phyloP scores from a whole-genome alignment of 371 early-diverging fungal species.

The Zancudomyces culisetae region DNA sequence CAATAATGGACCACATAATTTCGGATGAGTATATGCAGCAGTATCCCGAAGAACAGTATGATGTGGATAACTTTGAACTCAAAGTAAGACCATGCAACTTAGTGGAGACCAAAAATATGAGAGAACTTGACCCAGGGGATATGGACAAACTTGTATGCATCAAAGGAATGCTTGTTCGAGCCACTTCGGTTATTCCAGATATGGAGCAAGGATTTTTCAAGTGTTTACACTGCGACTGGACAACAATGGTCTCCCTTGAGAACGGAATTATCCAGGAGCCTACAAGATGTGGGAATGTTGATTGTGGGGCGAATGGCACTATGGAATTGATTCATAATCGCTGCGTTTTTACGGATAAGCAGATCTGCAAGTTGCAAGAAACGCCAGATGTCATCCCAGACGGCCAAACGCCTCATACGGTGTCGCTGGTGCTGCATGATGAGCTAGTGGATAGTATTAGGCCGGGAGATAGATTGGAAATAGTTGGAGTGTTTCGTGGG shows the following conservation, averaged over 20 bases:
- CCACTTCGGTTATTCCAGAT: slow-evolving; percentile 90
- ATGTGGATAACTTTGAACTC: slow-evolving; percentile 20
- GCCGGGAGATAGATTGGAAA: slow-evolving; percentile 93
- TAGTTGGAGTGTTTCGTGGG: slow-evolving; percentile 94
- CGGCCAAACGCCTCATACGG: slow-evolving; percentile 97
- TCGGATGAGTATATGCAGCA: slow-evolving; percentile 56
- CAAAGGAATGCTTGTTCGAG: slow-evolving; percentile 89
- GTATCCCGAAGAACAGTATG: slow-evolving; percentile 39
- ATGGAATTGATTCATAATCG: slow-evolving; percentile 86
- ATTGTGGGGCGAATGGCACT: slow-evolving; percentile 57
- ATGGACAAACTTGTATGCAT: slow-evolving; percentile 95
- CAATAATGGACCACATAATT: slow-evolving; percentile 81
- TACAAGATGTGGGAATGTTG: slow-evolving; percentile 61
- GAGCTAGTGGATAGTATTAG: slow-evolving; percentile 89
- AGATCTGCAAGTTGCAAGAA: slow-evolving; percentile 93
- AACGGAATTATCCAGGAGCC: slow-evolving; percentile 91
- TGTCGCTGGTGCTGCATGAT: slow-evolving; percentile 80
- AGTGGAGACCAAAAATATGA: slow-evolving; percentile 59
- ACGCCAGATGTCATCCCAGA: slow-evolving; percentile 97
- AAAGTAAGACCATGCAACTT: slow-evolving; percentile 88
- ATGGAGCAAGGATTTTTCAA: slow-evolving; percentile 83
- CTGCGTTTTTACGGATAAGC: slow-evolving; percentile 89
- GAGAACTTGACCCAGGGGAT: slow-evolving; percentile 89
- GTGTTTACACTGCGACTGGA: slow-evolving; percentile 71
- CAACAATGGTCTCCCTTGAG: slow-evolving; percentile 63